Base-by-base conservation (phyloP, 2,329 filamentous ascomycete species). In the Venturiaceae sp. region DNA sequence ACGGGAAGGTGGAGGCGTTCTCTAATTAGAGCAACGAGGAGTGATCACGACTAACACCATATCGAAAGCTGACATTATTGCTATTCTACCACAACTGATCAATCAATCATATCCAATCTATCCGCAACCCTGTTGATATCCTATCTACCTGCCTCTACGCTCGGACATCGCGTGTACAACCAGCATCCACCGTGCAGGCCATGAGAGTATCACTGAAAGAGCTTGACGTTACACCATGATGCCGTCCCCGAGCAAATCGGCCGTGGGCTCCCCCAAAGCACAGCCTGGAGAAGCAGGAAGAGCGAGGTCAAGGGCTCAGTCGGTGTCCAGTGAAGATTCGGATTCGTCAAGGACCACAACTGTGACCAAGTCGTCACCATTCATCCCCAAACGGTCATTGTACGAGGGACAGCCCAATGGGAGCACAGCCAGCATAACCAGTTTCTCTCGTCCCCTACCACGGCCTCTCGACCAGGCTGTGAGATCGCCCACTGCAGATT, bases 371-470 rank as follows among this genome's bases (percentile, higher is more conserved):
- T 54, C 50, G 19, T 54, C 57, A 16, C 57, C 50, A 47, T 53
- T 58, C n/a, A 39, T 58, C 21, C 57, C 32, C 32, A 34, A 41
- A 23, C 57, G 57, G 6, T 46, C 30, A 23, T 46, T 53, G 28
- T 54, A 58, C 32, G 46, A 50, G 30, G 44, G 30, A 23, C 57
- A 58, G 33, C 19, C 55, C 28, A 50, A 46, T 23, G 30, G 14
- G 19, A 58, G 57, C 36, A 30, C 14, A n/a, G n/a, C 47, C 33
- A 39, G 46, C 36, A 23, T 58, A 5, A 47, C 56, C 23, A 54
- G 33, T 34, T 58, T 58, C 32, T 58, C 57, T 5, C 44, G 57
- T 6, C 57, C 57, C 16, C 14, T 54, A 26, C 57, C 7, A 32
- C 47, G 57, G 21, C 57, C 47, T 41, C 21, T 33, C 36, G 39